phyloP scores from a whole-genome alignment of 2,329 filamentous ascomycete genomes.

The Hypoxylon sp. region DNA sequence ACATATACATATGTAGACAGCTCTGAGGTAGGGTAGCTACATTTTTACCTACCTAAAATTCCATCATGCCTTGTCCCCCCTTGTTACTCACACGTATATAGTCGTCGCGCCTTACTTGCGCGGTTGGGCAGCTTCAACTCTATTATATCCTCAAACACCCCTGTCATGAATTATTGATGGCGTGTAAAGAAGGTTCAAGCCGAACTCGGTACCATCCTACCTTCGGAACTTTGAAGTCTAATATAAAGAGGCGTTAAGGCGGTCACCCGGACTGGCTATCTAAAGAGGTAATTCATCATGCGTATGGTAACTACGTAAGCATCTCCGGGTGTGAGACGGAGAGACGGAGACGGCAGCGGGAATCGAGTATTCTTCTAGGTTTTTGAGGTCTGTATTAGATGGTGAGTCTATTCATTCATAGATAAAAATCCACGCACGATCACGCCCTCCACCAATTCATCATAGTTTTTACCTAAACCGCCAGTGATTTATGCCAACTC shows the following conservation, averaged over 20 bases:
- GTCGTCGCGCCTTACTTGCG: conserved; percentile 25
- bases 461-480: no score
- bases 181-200: conserved; percentile 25
- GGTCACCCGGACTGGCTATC: neutral
- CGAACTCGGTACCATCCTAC: conserved; percentile 12
- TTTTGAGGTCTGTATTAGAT: neutral
- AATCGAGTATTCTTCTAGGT: no score
- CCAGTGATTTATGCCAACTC: no score
- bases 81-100: neutral
- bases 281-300: no score
- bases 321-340: neutral
- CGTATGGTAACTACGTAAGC: neutral
- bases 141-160: neutral
- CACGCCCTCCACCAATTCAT: no score
- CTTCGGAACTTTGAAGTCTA: conserved; percentile 6
- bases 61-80: no score
- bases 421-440: no score
- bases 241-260: neutral
- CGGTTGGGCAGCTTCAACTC: conserved; percentile 7
- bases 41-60: no score
- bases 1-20: no score
- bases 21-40: no score
- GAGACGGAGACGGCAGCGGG: no score
- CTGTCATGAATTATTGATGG: conserved; percentile 24
- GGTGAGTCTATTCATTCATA: neutral